Evolutionary conservation across 306 rosid genomes (phyloP), one percentile per base, ranked within the genome.

Genomic region (Betula pendula): DNA sequence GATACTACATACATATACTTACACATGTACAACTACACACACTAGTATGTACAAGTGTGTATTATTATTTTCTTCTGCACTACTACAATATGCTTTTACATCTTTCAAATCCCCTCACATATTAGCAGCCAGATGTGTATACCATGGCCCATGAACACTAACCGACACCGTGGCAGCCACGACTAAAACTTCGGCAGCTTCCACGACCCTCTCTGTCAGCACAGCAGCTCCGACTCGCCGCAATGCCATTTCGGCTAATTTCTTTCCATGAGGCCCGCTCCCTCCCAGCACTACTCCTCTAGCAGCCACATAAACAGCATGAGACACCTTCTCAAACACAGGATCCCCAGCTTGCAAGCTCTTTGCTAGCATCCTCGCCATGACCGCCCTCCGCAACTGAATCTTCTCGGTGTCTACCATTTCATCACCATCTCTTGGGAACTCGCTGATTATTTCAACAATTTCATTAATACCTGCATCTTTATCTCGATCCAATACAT

Each of bases 291-390:
- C 80, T 9, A 86, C 89, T 43, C 91, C 97, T 17, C 99, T 89
- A 42, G 88, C 75, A 65, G 97, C 92, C 75, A 60, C 25, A 66
- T 89, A 90, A 31, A 89, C 90, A 1, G 97, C 88, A 31, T 50
- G 83, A 3, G 86, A 84, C 48, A 95, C 97, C 84, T 82, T 95
- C 78, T 89, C 96, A 81, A 95, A 92, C 72, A 95, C 94, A 1
- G 91, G 82, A 71, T 95, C 97, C 77, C 92, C 99, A 44, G 97
- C 90, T 80, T 90, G 97, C 81, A 95, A 73, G 84, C 96, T 92
- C 90, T 84, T 95, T 2, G 85, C 88, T 52, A 95, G 16, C 92
- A 92, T 87, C 85, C 99, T 83, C 20, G 82, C 81, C 59, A 85
- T 84, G 20, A 95, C 96, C 43, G 8, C 71, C 84, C 83, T 95